Evolutionary conservation across 495 filamentous ascomycete species (phyloP).

Genomic region (Aspergillus bertholletiae): DNA sequence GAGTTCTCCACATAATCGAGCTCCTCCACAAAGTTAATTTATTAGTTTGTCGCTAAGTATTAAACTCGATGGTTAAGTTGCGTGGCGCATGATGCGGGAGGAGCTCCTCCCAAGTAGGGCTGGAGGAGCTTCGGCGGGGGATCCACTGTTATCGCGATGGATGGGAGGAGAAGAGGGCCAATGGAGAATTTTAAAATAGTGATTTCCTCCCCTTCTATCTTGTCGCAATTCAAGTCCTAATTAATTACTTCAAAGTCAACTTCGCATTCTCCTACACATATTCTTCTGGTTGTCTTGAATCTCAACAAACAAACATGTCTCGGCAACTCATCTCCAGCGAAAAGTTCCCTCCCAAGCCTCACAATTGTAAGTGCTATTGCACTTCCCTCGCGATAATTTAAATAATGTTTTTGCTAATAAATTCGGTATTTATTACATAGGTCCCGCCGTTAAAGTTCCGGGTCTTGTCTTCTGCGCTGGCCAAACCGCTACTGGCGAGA

Average conservation of each 20-base stretch:
- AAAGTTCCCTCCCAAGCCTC: slow-evolving; percentile 39
- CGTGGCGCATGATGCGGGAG: neutral
- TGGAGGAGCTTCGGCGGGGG: neutral
- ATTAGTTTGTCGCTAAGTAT: neutral
- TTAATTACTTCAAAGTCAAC: too few relatives aligned
- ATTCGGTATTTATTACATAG: slow-evolving; percentile 7
- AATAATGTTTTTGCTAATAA: neutral
- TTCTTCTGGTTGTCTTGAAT: neutral
- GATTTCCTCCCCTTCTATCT: neutral
- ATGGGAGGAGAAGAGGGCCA: neutral
- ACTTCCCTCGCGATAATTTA: too few relatives aligned
- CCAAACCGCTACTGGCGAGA: slow-evolving; percentile 41
- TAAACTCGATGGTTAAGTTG: too few relatives aligned
- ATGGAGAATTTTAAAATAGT: neutral
- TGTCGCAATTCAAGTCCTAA: neutral
- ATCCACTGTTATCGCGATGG: neutral
- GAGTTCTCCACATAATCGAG: too few relatives aligned
- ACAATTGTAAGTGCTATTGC: slow-evolving; percentile 35
- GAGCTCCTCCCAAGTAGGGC: neutral
- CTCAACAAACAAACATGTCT: slow-evolving; percentile 24
- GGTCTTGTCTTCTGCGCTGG: slow-evolving; percentile 39
- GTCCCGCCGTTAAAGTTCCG: slow-evolving; percentile 34
- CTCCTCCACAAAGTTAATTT: neutral
- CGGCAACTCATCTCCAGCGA: slow-evolving; percentile 40
- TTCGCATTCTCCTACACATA: neutral